Conservation (phyloP, 1,284 basidiomycete species). For the Trametes polyzona region DNA sequence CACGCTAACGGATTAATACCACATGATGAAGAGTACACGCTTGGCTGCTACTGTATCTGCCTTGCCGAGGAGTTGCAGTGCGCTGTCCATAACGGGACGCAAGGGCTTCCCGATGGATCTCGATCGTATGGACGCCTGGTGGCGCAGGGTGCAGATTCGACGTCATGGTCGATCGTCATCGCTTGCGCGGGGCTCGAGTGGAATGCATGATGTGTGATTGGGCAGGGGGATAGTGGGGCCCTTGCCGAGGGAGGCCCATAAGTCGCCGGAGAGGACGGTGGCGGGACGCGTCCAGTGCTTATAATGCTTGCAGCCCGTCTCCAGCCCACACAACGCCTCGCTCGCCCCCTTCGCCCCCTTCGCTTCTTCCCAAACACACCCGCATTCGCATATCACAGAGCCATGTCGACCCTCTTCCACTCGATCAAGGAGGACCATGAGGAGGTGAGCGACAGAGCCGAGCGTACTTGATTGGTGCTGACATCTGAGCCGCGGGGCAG, state of each 20-base stretch:
- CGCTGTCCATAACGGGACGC: background rate
- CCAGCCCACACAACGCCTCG: background rate
- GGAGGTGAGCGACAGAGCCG: conserved; percentile 40
- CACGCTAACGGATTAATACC: conserved; percentile 7
- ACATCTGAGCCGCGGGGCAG: conserved; percentile 26
- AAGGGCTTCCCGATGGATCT: conserved; percentile 22
- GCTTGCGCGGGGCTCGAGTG: background rate
- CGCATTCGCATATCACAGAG: background rate
- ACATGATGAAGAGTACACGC: background rate
- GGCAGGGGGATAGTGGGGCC: conserved; percentile 4
- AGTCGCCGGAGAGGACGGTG: background rate
- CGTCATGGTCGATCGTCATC: conserved; percentile 4
- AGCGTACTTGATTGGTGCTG: too few relatives aligned
- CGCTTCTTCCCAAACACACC: background rate
- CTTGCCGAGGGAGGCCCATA: conserved; percentile 1
- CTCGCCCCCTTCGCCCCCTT: background rate
- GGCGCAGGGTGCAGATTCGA: background rate
- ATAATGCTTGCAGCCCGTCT: conserved; percentile 10
- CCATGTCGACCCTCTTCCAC: conserved; percentile 41
- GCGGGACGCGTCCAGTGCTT: background rate
- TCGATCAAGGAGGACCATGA: conserved; percentile 52
- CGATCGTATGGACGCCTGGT: conserved; percentile 3
- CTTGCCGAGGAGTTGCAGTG: background rate
- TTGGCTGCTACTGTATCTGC: background rate
- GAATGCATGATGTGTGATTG: conserved; percentile 1